phyloP scores from a whole-genome alignment of 257 asterid species.

The Verbena officinalis region DNA sequence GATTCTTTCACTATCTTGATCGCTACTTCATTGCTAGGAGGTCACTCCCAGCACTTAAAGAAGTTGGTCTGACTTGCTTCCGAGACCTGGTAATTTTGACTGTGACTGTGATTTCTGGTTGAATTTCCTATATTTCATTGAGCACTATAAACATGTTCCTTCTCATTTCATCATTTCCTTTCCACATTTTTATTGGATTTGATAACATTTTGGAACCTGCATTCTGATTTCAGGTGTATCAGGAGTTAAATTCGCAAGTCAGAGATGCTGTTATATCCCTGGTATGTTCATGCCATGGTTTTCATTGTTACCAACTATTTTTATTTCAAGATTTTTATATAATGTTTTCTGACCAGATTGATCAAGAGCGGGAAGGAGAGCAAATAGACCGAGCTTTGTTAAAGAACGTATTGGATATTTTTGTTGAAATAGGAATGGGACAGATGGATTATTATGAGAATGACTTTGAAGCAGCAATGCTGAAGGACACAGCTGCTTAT shows the following conservation, averaged over 20 bases:
- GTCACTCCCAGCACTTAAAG: conserved; percentile 87
- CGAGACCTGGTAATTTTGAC: conserved; percentile 64
- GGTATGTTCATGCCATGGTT: conserved; percentile 25
- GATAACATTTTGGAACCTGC: conserved; percentile 26
- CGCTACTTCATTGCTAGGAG: conserved; percentile 95
- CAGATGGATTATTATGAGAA: conserved; percentile 55
- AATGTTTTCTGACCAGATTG: conserved; percentile 42
- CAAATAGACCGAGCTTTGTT: conserved; percentile 60
- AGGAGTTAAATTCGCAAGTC: conserved; percentile 73
- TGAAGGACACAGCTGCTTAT: conserved; percentile 52
- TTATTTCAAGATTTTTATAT: conserved; percentile 15
- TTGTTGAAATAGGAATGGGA: conserved; percentile 75
- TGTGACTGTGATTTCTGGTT: conserved; percentile 17
- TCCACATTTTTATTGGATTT: not conserved
- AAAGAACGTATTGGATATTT: conserved; percentile 57
- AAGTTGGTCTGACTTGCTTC: conserved; percentile 91
- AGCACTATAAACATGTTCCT: not conserved
- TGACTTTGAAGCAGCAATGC: conserved; percentile 63
- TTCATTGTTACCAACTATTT: not conserved
- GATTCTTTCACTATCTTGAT: conserved; percentile 85
- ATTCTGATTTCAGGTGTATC: conserved; percentile 67
- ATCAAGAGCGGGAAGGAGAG: conserved; percentile 73
- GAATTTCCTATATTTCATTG: not conserved
- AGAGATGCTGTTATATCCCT: conserved; percentile 85
- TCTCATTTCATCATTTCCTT: not conserved